A percentile compares a stretch with the other conserved stretches of the same genome.
Conservation (phyloP, 2,329 filamentous ascomycete species). For the Waltergamsia citrina region DNA sequence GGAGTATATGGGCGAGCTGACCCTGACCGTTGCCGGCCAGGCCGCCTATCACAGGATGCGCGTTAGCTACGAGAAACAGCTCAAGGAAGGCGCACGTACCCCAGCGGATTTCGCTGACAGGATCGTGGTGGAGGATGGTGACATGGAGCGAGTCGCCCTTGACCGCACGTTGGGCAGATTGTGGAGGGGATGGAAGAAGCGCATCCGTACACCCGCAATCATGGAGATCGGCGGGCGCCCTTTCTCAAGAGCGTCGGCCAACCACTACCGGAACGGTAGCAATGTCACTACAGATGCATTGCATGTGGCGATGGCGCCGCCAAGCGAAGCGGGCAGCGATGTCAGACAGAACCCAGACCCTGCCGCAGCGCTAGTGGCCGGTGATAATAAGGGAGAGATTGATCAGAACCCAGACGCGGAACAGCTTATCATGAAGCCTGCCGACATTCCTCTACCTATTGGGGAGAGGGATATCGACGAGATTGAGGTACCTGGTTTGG, state of each 20-base stretch:
- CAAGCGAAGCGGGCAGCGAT: slow-evolving; percentile 5
- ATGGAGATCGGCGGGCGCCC: slow-evolving; percentile 20
- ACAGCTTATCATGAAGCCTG: slow-evolving; percentile 14
- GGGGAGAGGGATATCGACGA: slow-evolving; percentile 62
- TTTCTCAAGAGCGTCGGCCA: slow-evolving; percentile 36
- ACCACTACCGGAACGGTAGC: slow-evolving; percentile 21
- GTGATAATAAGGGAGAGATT: background rate
- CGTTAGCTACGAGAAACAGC: slow-evolving; percentile 47
- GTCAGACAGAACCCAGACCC: background rate
- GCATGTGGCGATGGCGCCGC: slow-evolving; percentile 16
- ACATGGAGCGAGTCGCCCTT: slow-evolving; percentile 88
- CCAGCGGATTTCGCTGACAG: slow-evolving; percentile 47
- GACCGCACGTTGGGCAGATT: slow-evolving; percentile 81
- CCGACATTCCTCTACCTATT: slow-evolving; percentile 56
- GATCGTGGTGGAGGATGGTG: slow-evolving; percentile 77
- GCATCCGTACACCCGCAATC: slow-evolving; percentile 49
- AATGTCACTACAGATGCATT: slow-evolving; percentile 24
- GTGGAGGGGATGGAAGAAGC: slow-evolving; percentile 94
- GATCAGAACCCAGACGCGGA: background rate
- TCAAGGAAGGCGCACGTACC: slow-evolving; percentile 39
- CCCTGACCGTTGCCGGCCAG: slow-evolving; percentile 77
- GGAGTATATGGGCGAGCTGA: slow-evolving; percentile 88
- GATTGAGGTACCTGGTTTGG: slow-evolving; percentile 69
- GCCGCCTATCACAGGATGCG: slow-evolving; percentile 65
- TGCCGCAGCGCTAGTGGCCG: background rate